These are phyloP conservation scores for Carex kokanica DNA, from an alignment of 176 grass and related monocot genomes.

Conservation along the genomic window DNA sequence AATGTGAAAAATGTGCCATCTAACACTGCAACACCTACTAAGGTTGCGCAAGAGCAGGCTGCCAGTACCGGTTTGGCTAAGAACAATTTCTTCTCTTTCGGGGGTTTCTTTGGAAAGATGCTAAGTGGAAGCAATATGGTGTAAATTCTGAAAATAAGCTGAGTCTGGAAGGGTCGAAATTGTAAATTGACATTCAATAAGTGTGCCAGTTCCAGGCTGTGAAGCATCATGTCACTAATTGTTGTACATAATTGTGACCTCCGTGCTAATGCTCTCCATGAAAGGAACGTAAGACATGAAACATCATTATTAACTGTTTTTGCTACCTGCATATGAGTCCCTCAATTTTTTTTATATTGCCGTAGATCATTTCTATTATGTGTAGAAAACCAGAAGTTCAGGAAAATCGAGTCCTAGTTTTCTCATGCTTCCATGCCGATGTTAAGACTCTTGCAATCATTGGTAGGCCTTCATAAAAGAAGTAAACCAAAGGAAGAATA, in stretches of 20 bases:
- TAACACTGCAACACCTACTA: conserved; percentile 10
- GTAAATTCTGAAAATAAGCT: conserved; percentile 17
- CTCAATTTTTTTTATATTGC: neutral
- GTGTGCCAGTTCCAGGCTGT: conserved; percentile 5
- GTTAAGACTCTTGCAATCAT: neutral
- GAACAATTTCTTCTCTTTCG: conserved; percentile 79
- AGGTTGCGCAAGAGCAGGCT: conserved; percentile 20
- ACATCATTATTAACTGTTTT: neutral
- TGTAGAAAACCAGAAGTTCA: neutral
- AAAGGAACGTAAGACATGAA: neutral
- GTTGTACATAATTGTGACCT: conserved; percentile 7
- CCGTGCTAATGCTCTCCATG: neutral
- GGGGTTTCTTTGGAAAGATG: conserved; percentile 69
- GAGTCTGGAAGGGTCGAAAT: neutral
- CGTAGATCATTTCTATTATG: neutral
- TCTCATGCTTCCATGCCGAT: neutral
- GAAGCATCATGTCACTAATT: neutral
- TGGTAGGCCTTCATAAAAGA: neutral
- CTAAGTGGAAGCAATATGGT: conserved; percentile 30
- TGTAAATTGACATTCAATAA: conserved; percentile 12
- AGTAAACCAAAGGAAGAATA: neutral
- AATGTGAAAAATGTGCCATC: conserved; percentile 65
- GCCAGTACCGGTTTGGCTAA: conserved; percentile 24
- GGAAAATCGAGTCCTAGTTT: neutral
- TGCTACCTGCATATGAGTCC: neutral